Percentiles rank a stretch among this genome's conserved stretches.
Conservation (phyloP, 164 flowering plant species). For the Umbilicus rupestris region DNA sequence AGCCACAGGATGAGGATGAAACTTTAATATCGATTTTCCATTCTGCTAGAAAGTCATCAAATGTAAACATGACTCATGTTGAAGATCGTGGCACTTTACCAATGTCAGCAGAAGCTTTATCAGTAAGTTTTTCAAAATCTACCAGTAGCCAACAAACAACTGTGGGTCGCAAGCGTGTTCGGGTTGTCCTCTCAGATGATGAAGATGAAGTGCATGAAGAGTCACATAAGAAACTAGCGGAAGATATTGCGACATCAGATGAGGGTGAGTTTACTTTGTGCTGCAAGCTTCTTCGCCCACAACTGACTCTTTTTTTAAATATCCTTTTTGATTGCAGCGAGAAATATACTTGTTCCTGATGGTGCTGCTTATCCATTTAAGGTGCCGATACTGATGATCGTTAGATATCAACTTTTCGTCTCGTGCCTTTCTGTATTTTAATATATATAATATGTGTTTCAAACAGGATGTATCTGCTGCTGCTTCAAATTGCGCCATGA, state of each 20-base stretch:
- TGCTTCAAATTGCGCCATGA: constrained; percentile 23
- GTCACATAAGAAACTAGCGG: constrained; percentile 19
- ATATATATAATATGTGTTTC: background rate
- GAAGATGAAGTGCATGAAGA: constrained; percentile 45
- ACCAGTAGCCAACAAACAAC: constrained; percentile 31
- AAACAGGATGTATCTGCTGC: constrained; percentile 35
- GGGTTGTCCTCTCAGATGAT: constrained; percentile 83
- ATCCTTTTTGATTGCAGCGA: constrained; percentile 26
- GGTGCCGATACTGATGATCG: constrained; percentile 21
- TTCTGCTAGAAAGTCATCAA: constrained; percentile 22
- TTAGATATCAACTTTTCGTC: background rate
- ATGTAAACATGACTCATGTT: constrained; percentile 14
- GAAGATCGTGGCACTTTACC: constrained; percentile 12
- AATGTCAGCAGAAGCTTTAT: constrained; percentile 19
- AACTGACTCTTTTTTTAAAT: background rate
- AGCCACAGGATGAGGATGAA: constrained; percentile 38
- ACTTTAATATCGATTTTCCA: constrained; percentile 42
- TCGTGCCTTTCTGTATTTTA: background rate
- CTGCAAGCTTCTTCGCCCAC: background rate
- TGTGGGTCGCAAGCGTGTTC: constrained; percentile 62
- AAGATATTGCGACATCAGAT: constrained; percentile 43
- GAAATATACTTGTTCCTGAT: constrained; percentile 15
- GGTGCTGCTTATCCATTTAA: constrained; percentile 19
- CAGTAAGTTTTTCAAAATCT: constrained; percentile 26
- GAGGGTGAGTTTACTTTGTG: constrained; percentile 28